phyloP scores from a whole-genome alignment of 108 stramenopile genomes.

The Fistulifera solaris region DNA sequence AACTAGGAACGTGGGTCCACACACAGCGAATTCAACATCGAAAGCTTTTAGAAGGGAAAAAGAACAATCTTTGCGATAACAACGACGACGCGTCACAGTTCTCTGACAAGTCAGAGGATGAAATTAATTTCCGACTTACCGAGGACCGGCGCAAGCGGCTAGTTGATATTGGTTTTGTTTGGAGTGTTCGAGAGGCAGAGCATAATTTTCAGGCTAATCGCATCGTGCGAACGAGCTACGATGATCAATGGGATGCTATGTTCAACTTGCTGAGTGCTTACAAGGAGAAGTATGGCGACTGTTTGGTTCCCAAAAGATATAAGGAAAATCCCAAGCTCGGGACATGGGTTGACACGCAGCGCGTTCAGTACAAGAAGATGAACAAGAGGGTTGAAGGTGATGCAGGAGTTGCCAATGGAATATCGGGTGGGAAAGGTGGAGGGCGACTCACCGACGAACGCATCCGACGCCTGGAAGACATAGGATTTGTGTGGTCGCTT shows the following conservation, averaged over 20 bases:
- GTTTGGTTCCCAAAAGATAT: conserved; percentile 51
- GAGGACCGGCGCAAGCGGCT: conserved; percentile 31
- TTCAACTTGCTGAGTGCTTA: conserved; percentile 21
- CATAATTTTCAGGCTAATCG: conserved; percentile 9
- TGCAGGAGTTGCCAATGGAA: neutral
- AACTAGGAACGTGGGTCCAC: conserved; percentile 42
- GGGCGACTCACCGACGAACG: conserved; percentile 44
- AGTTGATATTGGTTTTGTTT: conserved; percentile 42
- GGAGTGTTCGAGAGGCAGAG: conserved; percentile 35
- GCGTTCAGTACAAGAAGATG: conserved; percentile 38
- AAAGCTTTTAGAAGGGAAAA: conserved; percentile 28
- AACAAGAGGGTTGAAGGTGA: conserved; percentile 21
- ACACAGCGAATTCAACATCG: conserved; percentile 45
- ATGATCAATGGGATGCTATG: conserved; percentile 48
- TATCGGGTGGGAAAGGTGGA: neutral
- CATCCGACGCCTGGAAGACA: conserved; percentile 38
- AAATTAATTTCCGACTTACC: conserved; percentile 27
- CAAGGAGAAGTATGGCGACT: conserved; percentile 27
- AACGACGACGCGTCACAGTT: conserved; percentile 2
- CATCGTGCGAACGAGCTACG: conserved; percentile 34
- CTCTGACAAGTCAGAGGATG: conserved; percentile 13
- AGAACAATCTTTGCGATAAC: neutral
- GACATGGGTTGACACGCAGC: conserved; percentile 37
- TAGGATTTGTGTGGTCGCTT: conserved; percentile 71
- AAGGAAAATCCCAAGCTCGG: conserved; percentile 30